Base-by-base conservation (phyloP, 768 basidiomycete species). In the Calocybe cyanea region DNA sequence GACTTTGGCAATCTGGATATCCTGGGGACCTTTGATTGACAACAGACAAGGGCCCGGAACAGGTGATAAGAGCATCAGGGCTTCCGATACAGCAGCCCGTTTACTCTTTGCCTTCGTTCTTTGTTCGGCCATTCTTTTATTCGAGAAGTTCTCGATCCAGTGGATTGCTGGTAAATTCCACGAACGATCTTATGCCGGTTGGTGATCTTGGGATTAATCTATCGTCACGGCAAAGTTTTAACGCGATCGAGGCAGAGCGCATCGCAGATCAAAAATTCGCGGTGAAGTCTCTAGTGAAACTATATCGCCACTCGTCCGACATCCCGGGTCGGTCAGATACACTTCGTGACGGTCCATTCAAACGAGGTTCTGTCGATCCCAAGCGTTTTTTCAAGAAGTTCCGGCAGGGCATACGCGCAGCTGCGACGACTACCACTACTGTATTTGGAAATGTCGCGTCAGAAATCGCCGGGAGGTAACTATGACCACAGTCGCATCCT, bases 101-200 rank as follows among this genome's bases (percentile, higher is more conserved):
- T 65, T 92, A 20, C 69, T 90, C 6, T 92, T 93, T 57, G 87
- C 81, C 7, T 60, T 86, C 39, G 76, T 82, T 58, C 57, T 93
- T 38, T 87, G 82, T 57, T 63, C 84, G 0, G 75, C 75, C 20
- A 71, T 92, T 19, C 75, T 93, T 5, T 72, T 87, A 9, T 83
- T 77, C 44, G 91, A 93, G 63, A 96, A 96, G 59, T 78, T 93
- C 49, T 63, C 85, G 11, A 87, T 96, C 38, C 92, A 94, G 61
- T 81, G 82, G 72, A 92, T 95, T 54, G 85, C 85, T 37, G 74
- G 71, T 36, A 87, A 88, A 58, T 92, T 90, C 63, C 88, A 92
- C 58, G 85, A 88, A 59, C 68, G 81, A 39, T 84, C 82, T 5
- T 90, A 85, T 33, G 48, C 47, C 36, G 47, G 48, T 58, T 17